Base-by-base conservation (phyloP, 306 rosid genomes). In the Clitoria ternatea region DNA sequence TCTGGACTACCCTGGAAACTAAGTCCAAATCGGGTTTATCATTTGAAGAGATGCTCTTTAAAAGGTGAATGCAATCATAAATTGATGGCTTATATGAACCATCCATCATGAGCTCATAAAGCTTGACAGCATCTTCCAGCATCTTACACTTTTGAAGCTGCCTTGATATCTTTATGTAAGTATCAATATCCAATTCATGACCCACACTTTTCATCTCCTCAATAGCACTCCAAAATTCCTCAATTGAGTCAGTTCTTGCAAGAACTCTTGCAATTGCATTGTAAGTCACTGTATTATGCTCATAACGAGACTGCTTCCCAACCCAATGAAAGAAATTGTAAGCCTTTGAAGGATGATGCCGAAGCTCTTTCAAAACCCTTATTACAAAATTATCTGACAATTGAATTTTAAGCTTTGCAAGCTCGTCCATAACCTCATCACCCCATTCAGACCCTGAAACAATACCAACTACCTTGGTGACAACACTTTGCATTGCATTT, bases 41-140 rank as follows among this genome's bases (percentile, higher is more conserved):
- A 61, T 59, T 26, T 0, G 55, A 65, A 19, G 96, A 69, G 35
- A 89, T 69, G 42, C 57, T 69, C 53, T 76, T 64, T 42, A 94
- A 69, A 81, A 91, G 95, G n/a, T 78, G 0, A 24, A 43, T 33
- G 76, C 92, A 86, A 55, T 91, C 87, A 35, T 75, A 87, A 32
- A 22, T 53, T 1, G 92, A 87, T 43, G 99, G 99, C 82, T 83
- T 71, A 61, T 79, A 89, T 6, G 92, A 78, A 56, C 99, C 80
- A 81, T 91, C 95, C 96, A 94, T 89, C 97, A 91, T 94, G 69
- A 78, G 79, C 87, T 91, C 99, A 49, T 80, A 94, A 72, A 94
- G 95, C 87, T 80, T 86, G 42, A 94, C 99, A 4, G 96, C 96
- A 19, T 91, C 97, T 74, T 81, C 91, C 61, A 86, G 56, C 95